Base-by-base conservation (phyloP, 202 grass and related monocot genomes). In the Panicum virgatum region DNA sequence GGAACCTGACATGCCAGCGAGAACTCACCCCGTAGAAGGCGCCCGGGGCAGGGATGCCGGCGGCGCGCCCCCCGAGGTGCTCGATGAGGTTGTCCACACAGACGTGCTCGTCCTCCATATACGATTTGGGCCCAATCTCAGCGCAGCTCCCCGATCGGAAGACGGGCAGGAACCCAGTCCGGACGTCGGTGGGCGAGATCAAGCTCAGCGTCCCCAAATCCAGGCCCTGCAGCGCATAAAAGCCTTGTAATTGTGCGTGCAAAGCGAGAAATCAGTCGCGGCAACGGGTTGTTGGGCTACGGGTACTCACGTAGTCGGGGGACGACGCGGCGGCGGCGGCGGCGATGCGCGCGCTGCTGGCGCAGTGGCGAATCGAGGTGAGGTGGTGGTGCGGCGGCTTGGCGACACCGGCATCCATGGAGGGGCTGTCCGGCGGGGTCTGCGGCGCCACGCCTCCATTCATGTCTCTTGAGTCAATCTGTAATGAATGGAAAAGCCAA, bases 101-200 rank as follows among this genome's bases (percentile, higher is more conserved):
- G 34, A 94, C 63, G 62, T 97, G 94, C 32, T 94, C 94, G 38
- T 97, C 94, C 89, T 97, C 94, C 94, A 97, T 97, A 70, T 81
- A 88, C 4, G 79, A 38, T n/a, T 97, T 97, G 9, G 71, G 75
- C 0, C 94, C 94, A 2, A 79, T 93, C 39, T 97, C 91, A 1
- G 91, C 74, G 53, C 79, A 93, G 83, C 91, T 97, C 37, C 94
- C 94, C 0, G 94, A 97, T 10, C 94, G 84, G 71, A 89, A 91
- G 62, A 93, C 58, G 26, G 91, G 94, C 75, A 97, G 69, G 79
- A 89, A 97, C 14, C 50, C 75, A 11, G 51, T 29, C 2, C 76
- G 65, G 15, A 65, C 56, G 53, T 88, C 89, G 1, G 86, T 83
- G 39, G 94, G 89, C 30, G 91, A 93, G 61, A 84, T 90, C 82